Conservation (phyloP, 2,329 filamentous ascomycete genomes). For the Clarireedia homoeocarpa region DNA sequence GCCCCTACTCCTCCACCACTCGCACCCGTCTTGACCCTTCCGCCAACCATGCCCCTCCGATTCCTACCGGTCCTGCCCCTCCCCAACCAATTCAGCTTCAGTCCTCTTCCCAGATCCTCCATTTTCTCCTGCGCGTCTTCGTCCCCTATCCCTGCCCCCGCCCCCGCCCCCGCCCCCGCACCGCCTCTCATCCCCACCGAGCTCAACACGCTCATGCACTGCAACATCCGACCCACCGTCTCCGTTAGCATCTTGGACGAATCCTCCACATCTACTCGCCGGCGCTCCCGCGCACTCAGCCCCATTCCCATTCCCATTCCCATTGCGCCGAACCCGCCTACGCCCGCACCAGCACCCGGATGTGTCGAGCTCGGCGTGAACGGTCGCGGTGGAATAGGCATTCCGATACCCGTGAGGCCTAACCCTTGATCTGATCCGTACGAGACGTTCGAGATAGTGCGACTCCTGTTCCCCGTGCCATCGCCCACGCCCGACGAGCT, state of each 20-base stretch:
- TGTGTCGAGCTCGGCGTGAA: slow-evolving; percentile 26
- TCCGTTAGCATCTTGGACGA: slow-evolving; percentile 75
- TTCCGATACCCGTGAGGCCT: slow-evolving; percentile 19
- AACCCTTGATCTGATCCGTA: slow-evolving; percentile 39
- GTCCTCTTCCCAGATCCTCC: slow-evolving; percentile 72
- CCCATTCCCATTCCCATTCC: background rate
- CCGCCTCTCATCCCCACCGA: slow-evolving; percentile 46
- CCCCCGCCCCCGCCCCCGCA: slow-evolving; percentile 11
- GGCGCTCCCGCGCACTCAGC: slow-evolving; percentile 10
- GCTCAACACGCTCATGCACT: slow-evolving; percentile 88
- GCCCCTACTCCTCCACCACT: background rate
- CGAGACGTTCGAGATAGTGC: slow-evolving; percentile 81
- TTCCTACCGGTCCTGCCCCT: slow-evolving; percentile 84
- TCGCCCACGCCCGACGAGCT: slow-evolving; percentile 38
- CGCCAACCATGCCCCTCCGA: slow-evolving; percentile 70
- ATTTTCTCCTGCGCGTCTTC: slow-evolving; percentile 73
- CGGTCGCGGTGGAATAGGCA: slow-evolving; percentile 23
- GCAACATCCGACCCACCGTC: slow-evolving; percentile 89
- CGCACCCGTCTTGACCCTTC: slow-evolving; percentile 21
- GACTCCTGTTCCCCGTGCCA: slow-evolving; percentile 54
- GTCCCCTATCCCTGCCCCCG: slow-evolving; percentile 27
- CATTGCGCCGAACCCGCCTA: too few species aligned
- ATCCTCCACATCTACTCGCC: slow-evolving; percentile 48
- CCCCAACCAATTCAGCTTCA: slow-evolving; percentile 97
- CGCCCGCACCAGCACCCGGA: slow-evolving; percentile 7